Evolutionary conservation across 257 asterid genomes (phyloP).

Genomic region (Thymus mandschuricus): DNA sequence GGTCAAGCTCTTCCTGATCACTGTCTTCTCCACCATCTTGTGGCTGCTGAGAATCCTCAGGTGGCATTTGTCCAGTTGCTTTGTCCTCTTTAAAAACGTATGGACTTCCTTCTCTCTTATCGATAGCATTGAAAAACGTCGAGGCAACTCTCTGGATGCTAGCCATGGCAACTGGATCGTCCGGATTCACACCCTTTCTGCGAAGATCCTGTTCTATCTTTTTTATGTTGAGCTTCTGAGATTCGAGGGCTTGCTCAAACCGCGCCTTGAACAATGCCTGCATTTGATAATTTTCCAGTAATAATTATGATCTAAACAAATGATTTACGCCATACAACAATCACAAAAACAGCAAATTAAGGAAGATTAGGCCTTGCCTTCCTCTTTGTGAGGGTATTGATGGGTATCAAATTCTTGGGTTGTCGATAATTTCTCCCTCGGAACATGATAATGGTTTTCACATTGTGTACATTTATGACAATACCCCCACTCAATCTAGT

Average conservation of each 20-base stretch:
- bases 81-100: conserved; percentile 75
- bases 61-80: conserved; percentile 33
- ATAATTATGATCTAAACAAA: conserved; percentile 19
- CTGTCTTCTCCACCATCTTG: conserved; percentile 74
- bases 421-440: conserved; percentile 98
- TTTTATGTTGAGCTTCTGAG: conserved; percentile 92
- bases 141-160: conserved; percentile 98
- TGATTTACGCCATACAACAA: neutral
- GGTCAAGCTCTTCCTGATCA: conserved; percentile 96
- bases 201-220: conserved; percentile 90
- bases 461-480: conserved; percentile 80
- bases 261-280: conserved; percentile 97
- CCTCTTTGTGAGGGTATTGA: conserved; percentile 92
- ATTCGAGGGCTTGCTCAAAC: conserved; percentile 96
- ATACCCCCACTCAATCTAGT: conserved; percentile 96
- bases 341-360: conserved; percentile 20
- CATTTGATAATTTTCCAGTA: conserved; percentile 18
- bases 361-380: conserved; percentile 56
- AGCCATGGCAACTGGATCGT: conserved; percentile 97
- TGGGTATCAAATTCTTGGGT: conserved; percentile 92
- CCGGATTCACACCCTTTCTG: conserved; percentile 89
- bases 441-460: conserved; percentile 90
- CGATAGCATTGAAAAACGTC: conserved; percentile 98
- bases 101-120: conserved; percentile 87
- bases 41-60: conserved; percentile 43